These are phyloP conservation scores for Epicoccum nigrum DNA, from an alignment of 2,329 filamentous ascomycete species.

Conservation along the genomic window DNA sequence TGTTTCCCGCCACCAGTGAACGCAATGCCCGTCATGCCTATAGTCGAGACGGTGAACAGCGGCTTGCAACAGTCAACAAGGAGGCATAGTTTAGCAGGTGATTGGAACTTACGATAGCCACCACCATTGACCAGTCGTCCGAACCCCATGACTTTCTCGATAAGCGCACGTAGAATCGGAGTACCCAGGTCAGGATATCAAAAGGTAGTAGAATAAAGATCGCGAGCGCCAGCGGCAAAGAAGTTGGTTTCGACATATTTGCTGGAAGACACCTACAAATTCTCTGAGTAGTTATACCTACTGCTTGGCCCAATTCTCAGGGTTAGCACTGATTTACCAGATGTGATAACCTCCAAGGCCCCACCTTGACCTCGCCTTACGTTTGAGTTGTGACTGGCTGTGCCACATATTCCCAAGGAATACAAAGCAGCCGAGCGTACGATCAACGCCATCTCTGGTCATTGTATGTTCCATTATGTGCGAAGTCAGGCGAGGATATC, in stretches of 20 bases:
- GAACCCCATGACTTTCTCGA: conserved; percentile 32
- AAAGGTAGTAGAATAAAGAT: conserved; percentile 20
- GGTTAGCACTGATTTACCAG: not conserved
- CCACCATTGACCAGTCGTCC: conserved; percentile 39
- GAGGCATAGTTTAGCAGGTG: not conserved
- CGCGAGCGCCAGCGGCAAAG: conserved; percentile 14
- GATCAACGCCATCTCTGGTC: not conserved
- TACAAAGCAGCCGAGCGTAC: not conserved
- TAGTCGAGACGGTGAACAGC: conserved; percentile 17
- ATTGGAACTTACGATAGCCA: conserved; percentile 20
- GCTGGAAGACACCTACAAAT: not conserved
- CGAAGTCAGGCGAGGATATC: not conserved
- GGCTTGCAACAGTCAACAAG: not conserved
- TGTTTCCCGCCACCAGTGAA: conserved; percentile 20
- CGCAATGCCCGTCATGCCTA: conserved; percentile 20
- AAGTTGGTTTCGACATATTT: not conserved
- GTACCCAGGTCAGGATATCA: conserved; percentile 16
- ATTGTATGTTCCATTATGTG: not conserved
- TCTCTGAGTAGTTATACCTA: not conserved
- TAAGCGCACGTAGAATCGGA: conserved; percentile 24
- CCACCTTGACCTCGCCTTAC: not conserved
- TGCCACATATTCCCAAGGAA: not conserved
- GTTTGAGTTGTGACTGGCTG: not conserved
- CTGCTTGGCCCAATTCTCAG: not conserved
- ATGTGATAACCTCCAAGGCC: not conserved